A percentile compares a stretch with the other conserved stretches of the same genome.
Conservation (phyloP, 495 filamentous ascomycete genomes). For the Hypoxylon crocopeplum region DNA sequence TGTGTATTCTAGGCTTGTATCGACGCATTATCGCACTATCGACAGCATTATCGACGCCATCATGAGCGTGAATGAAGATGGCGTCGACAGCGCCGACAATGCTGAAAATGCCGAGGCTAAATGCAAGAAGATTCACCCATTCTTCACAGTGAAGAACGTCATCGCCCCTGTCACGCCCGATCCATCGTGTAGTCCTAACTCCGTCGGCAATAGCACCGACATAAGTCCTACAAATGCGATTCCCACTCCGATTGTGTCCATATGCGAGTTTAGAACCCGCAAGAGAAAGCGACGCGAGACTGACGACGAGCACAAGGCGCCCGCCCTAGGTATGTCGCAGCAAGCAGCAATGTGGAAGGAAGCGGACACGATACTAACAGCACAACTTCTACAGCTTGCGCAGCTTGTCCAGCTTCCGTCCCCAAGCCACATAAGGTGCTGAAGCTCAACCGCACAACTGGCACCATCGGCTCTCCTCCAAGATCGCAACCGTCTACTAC, state of each 20-base stretch:
- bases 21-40: neutral
- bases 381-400: constrained; percentile 3
- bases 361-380: neutral
- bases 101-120: constrained; percentile 12
- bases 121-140: constrained; percentile 49
- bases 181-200: constrained; percentile 30
- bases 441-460: constrained; percentile 56
- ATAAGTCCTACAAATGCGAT: neutral
- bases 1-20: too few relatives aligned
- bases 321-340: constrained; percentile 2
- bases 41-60: neutral
- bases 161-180: constrained; percentile 31
- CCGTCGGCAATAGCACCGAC: constrained; percentile 13
- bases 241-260: too few relatives aligned
- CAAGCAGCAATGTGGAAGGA: neutral
- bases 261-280: neutral
- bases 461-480: constrained; percentile 62
- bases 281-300: constrained; percentile 36
- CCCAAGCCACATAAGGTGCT: constrained; percentile 54
- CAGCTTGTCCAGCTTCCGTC: constrained; percentile 9
- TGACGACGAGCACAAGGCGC: neutral
- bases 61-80: constrained; percentile 32
- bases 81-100: constrained; percentile 8
- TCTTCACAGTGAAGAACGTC: constrained; percentile 42
- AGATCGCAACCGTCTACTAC: constrained; percentile 28